Base-by-base conservation (phyloP, 768 basidiomycete species). In the Erythrobasidium yunnanense region DNA sequence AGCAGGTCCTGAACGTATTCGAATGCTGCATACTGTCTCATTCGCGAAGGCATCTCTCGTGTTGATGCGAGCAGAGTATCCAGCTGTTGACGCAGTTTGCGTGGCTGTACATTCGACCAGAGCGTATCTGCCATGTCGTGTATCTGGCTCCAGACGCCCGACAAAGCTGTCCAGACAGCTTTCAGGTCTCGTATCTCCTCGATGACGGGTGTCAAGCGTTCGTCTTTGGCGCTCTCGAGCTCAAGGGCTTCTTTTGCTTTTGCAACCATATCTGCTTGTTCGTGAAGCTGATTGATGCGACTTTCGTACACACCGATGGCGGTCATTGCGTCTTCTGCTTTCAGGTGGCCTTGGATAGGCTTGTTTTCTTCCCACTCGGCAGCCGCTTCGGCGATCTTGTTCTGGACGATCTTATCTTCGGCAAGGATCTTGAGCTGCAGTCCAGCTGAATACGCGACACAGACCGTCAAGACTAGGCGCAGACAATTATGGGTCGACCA, bases 381-480 rank as follows among this genome's bases (percentile, higher is more conserved):
- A 17, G 95, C 80, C 66, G 90, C 82, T 72, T 95, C 91, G 72
- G 82, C 85, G 73, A 97, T 91, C 79, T 90, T 91, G 77, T 90
- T 88, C 79, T 93, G 90, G 1, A 97, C 84, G 60, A 96, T 90
- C 79, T 93, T 93, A 80, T 96, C 95, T 76, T 99, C 91, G 1
- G 95, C 91, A n/a, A 93, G 88, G 75, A 99, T 93, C 82, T 97
- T 99, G 69, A 96, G 81, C 77, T 97, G 95, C n/a, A 99, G 80
- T 0, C 93, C 95, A 69, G 90, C 92, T 93, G 63, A n/a, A n/a
- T n/a, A n/a, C n/a, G n/a, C n/a, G n/a, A n/a, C n/a, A n/a, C n/a
- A n/a, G n/a, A n/a, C n/a, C n/a, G n/a, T n/a, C n/a, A n/a, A n/a
- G n/a, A n/a, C n/a, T n/a, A n/a, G n/a, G n/a, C n/a, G n/a, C n/a